A percentile compares a stretch with the other conserved stretches of the same genome.
phyloP scores from a whole-genome alignment of 148 eudicot genomes.

The Vaccinium myrtillus region DNA sequence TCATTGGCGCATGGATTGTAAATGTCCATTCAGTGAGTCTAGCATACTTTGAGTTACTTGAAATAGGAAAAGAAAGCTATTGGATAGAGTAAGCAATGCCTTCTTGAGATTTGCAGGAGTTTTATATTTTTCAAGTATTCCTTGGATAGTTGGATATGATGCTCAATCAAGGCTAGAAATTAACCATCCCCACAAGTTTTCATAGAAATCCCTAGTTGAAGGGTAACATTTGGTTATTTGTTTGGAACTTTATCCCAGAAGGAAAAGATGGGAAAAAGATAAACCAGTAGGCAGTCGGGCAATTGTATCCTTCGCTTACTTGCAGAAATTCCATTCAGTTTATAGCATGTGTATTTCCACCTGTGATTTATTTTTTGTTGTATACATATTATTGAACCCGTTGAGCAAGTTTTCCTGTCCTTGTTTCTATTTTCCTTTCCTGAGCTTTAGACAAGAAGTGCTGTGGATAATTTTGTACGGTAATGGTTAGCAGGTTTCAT shows the following conservation, averaged over 20 bases:
- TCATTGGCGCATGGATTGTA: neutral
- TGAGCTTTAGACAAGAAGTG: neutral
- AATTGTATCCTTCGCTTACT: neutral
- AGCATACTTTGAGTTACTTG: neutral
- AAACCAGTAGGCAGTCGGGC: neutral
- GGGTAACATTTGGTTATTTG: no score
- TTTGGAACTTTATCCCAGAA: no score
- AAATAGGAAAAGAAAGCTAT: neutral
- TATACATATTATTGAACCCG: neutral
- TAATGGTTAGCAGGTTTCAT: constrained; percentile 56
- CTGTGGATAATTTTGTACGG: constrained; percentile 2
- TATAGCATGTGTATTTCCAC: neutral
- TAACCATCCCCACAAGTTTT: neutral
- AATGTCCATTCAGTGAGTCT: neutral
- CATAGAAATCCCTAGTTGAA: neutral
- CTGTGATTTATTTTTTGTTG: neutral
- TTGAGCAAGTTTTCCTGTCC: neutral
- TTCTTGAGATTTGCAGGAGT: neutral
- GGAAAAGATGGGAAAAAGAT: neutral
- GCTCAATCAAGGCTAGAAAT: neutral
- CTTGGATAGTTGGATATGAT: neutral
- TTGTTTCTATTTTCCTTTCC: neutral
- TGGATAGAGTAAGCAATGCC: neutral
- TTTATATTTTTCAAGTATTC: neutral
- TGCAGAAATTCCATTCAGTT: neutral